A percentile compares a stretch with the other conserved stretches of the same genome.
Conservation (phyloP, 23 red algal genomes). For the Gracilaria vermiculophylla region DNA sequence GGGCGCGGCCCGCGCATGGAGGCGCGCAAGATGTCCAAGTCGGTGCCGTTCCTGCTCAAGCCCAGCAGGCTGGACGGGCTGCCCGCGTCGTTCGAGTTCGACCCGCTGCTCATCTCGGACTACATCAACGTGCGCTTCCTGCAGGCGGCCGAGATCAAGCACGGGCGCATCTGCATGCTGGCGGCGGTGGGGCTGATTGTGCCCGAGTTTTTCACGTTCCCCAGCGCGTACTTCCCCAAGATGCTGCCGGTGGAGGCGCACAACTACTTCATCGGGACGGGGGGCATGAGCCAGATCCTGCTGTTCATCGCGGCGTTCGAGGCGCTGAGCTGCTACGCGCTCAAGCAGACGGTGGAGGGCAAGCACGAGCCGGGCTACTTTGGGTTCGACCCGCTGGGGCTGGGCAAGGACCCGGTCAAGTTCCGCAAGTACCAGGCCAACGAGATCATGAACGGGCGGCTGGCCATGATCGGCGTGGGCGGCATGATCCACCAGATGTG, state of each 20-base stretch:
- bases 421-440: conserved; percentile 76
- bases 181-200: conserved; percentile 89
- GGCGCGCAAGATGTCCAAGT: conserved; percentile 65
- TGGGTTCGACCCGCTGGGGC: conserved; percentile 92
- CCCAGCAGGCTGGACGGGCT: conserved; percentile 89
- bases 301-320: conserved; percentile 86
- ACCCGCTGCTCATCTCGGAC: conserved; percentile 93
- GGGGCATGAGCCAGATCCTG: conserved; percentile 92
- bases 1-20: conserved; percentile 45
- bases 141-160: conserved; percentile 90
- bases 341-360: conserved; percentile 86
- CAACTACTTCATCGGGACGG: conserved; percentile 84
- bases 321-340: conserved; percentile 75
- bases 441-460: conserved; percentile 94
- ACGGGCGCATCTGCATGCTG: conserved; percentile 98
- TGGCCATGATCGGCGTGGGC: conserved; percentile 95
- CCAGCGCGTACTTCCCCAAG: conserved; percentile 78
- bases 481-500: conserved; percentile 78
- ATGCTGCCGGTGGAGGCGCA: conserved; percentile 87
- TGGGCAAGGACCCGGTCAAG: conserved; percentile 78
- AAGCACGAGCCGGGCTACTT: conserved; percentile 93
- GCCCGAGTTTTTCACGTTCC: conserved; percentile 87
- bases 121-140: conserved; percentile 82
- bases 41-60: conserved; percentile 92
- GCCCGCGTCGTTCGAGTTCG: conserved; percentile 87